Conservation (phyloP, 371 early-diverging fungal species). For the Syncephalastrum monosporum region DNA sequence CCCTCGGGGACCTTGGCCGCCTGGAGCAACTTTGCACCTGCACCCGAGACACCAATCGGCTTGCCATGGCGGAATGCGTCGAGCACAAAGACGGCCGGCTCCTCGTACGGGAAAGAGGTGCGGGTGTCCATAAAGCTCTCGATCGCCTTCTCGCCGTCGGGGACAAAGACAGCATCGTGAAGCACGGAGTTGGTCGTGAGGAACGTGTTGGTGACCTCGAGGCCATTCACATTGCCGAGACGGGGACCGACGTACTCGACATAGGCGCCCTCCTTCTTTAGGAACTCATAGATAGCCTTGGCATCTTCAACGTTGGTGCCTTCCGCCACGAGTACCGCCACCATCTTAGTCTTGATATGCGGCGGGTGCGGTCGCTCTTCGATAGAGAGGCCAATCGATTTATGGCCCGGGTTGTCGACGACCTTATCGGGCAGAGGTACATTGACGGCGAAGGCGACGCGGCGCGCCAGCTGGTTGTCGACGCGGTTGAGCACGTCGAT, state of each 20-base stretch:
- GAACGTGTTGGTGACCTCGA: constrained; percentile 27
- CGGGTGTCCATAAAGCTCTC: constrained; percentile 11
- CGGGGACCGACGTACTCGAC: constrained; percentile 26
- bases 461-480: constrained; percentile 39
- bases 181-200: constrained; percentile 33
- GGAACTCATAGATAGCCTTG: constrained; percentile 23
- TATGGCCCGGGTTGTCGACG: constrained; percentile 20
- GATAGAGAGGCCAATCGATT: constrained; percentile 29
- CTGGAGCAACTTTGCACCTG: constrained; percentile 24
- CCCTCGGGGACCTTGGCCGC: constrained; percentile 11
- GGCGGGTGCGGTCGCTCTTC: constrained; percentile 31
- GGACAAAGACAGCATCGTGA: constrained; percentile 41
- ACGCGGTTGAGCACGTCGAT: constrained; percentile 37
- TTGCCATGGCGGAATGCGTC: constrained; percentile 41
- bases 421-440: constrained; percentile 28
- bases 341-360: constrained; percentile 29
- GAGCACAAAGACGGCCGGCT: constrained; percentile 28
- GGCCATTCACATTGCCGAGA: constrained; percentile 22
- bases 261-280: constrained; percentile 28
- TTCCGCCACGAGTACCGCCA: constrained; percentile 36
- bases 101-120: constrained; percentile 32
- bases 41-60: constrained; percentile 31
- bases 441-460: constrained; percentile 37
- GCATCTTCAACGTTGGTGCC: constrained; percentile 33
- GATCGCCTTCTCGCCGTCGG: constrained; percentile 28